These are phyloP conservation scores for Lecanicillium sp. DNA, from an alignment of 2,329 filamentous ascomycete genomes.

Conservation along the genomic window DNA sequence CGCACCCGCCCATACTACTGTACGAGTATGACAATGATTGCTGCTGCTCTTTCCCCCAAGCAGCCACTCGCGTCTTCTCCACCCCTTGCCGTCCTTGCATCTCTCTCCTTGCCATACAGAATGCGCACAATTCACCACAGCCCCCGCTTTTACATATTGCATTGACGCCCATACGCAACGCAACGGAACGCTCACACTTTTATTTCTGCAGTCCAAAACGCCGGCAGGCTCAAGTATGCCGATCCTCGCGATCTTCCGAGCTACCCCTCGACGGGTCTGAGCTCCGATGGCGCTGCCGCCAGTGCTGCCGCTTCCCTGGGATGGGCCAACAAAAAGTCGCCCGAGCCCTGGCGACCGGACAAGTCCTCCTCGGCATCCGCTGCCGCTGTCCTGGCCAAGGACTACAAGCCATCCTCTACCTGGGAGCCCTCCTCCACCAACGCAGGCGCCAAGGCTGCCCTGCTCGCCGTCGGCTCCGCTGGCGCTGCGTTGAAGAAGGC, in stretches of 20 bases:
- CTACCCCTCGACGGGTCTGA: constrained; percentile 60
- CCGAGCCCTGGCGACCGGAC: constrained; percentile 60
- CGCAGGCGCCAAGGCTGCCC: constrained; percentile 66
- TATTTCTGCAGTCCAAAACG: constrained; percentile 18
- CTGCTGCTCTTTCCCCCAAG: neutral
- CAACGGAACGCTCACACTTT: neutral
- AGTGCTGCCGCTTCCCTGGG: constrained; percentile 68
- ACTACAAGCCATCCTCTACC: constrained; percentile 36
- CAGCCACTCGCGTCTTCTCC: neutral
- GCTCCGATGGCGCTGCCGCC: constrained; percentile 52
- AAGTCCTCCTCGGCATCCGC: constrained; percentile 43
- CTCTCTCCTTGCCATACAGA: constrained; percentile 3
- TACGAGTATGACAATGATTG: neutral
- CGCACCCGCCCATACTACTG: too few species aligned
- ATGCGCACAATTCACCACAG: constrained; percentile 1
- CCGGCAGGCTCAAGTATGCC: constrained; percentile 59
- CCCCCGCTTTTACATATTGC: constrained; percentile 1
- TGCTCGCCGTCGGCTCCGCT: constrained; percentile 48
- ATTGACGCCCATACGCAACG: too few species aligned
- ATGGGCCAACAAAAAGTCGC: constrained; percentile 59
- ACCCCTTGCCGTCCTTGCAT: neutral
- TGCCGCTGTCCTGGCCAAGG: constrained; percentile 34
- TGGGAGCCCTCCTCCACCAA: constrained; percentile 58
- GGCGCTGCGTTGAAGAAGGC: constrained; percentile 21
- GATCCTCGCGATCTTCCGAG: constrained; percentile 66